A percentile compares a stretch with the other conserved stretches of the same genome.
Evolutionary conservation across 257 asterid genomes (phyloP).

Genomic region (Plantago ovata): DNA sequence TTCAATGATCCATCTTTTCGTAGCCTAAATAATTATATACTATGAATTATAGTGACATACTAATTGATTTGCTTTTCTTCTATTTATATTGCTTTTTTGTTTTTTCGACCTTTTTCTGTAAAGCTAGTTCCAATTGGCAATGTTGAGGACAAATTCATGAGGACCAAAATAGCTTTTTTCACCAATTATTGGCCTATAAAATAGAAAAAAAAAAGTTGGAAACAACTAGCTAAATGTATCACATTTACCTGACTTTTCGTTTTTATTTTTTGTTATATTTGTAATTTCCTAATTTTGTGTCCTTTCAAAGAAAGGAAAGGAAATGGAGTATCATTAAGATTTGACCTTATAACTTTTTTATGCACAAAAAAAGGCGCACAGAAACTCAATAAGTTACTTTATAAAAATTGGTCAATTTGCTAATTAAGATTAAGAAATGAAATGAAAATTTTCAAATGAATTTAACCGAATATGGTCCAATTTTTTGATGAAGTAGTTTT

Average conservation of each 20-base stretch:
- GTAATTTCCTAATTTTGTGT: not conserved
- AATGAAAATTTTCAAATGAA: not conserved
- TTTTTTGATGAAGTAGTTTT: too few species aligned
- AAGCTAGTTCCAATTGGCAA: conserved; percentile 17
- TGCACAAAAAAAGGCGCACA: conserved; percentile 19
- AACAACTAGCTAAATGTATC: not conserved
- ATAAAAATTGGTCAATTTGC: not conserved
- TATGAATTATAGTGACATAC: conserved; percentile 12
- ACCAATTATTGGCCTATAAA: conserved; percentile 1
- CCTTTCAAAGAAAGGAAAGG: conserved; percentile 19
- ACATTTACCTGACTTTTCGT: not conserved
- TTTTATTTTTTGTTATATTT: not conserved
- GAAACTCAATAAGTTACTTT: conserved; percentile 10
- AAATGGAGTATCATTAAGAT: conserved; percentile 20
- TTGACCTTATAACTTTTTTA: conserved; percentile 24
- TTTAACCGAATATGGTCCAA: too few species aligned
- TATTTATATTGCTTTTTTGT: not conserved
- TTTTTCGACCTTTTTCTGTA: conserved; percentile 8
- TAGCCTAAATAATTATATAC: conserved; percentile 8
- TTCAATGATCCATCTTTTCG: not conserved
- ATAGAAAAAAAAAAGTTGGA: not conserved
- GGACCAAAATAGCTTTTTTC: not conserved
- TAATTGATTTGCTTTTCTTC: conserved; percentile 3
- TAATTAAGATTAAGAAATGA: not conserved
- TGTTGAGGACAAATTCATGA: not conserved